Percentiles rank a stretch among this genome's conserved stretches.
Conservation (phyloP, 352 stramenopile genomes). For the Paralagenidium karlingii region DNA sequence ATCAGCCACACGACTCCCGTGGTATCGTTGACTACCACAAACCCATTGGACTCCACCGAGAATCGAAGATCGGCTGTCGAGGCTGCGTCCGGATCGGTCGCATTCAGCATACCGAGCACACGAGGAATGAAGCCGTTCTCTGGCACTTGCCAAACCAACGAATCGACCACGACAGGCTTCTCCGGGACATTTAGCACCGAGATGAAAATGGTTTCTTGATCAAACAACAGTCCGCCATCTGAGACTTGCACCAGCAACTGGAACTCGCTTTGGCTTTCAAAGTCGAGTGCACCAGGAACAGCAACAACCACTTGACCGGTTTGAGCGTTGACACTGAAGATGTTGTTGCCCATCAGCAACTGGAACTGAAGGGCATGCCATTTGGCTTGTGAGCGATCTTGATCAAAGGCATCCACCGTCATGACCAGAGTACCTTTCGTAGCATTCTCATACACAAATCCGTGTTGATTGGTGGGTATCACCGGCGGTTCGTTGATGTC, state of each 20-base stretch:
- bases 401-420: constrained; percentile 5
- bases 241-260: constrained; percentile 10
- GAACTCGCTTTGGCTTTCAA: constrained; percentile 11
- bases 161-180: constrained; percentile 1
- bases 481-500: constrained; percentile 13
- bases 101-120: constrained; percentile 23
- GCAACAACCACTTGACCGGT: constrained; percentile 6
- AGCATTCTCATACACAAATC: constrained; percentile 10
- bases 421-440: constrained; percentile 4
- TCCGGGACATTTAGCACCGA: constrained; percentile 14
- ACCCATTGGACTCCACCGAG: too few species aligned
- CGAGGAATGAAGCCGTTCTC: constrained; percentile 27
- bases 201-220: constrained; percentile 11
- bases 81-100: constrained; percentile 24
- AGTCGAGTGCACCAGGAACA: constrained; percentile 8
- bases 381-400: constrained; percentile 2
- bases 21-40: not conserved
- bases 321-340: constrained; percentile 4
- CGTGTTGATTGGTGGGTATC: constrained; percentile 4
- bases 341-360: constrained; percentile 3
- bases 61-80: constrained; percentile 18
- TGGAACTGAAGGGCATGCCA: constrained; percentile 9
- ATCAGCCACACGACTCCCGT: constrained; percentile 7
- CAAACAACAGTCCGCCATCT: constrained; percentile 12
- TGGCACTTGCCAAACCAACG: not conserved